Conservation (phyloP, 139 green algal genomes). For the Desmodesmus armatus region DNA sequence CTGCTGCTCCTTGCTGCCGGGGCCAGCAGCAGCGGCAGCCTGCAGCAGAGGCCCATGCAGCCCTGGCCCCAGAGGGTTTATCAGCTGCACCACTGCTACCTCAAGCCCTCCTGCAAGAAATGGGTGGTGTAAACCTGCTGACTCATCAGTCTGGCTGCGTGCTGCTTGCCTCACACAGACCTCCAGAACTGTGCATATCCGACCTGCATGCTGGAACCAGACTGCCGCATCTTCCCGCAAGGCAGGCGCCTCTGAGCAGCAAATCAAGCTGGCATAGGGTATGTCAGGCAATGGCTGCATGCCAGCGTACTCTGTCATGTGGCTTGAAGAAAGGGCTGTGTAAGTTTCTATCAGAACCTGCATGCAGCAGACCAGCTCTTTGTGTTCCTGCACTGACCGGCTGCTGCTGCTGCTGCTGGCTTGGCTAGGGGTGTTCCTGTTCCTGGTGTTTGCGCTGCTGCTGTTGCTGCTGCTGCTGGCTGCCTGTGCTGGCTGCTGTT, state of each 20-base stretch:
- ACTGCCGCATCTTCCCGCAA: background rate
- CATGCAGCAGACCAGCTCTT: background rate
- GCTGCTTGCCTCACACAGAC: background rate
- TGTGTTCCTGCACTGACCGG: background rate
- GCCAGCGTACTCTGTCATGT: conserved; percentile 19
- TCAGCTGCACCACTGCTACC: too few species aligned
- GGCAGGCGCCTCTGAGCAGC: too few species aligned
- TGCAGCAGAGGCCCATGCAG: too few species aligned
- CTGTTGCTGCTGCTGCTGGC: too few species aligned
- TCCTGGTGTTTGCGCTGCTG: background rate
- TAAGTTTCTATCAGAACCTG: background rate
- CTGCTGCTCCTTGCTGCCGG: background rate
- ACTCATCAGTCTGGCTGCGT: background rate
- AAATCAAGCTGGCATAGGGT: too few species aligned
- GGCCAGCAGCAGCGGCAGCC: background rate
- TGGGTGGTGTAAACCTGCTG: background rate
- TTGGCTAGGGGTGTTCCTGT: background rate
- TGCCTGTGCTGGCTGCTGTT: too few species aligned
- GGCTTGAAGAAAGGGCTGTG: conserved; percentile 9
- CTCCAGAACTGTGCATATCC: background rate
- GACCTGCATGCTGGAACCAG: background rate
- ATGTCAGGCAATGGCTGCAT: too few species aligned
- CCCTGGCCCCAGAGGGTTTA: too few species aligned
- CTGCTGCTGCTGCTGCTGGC: too few species aligned
- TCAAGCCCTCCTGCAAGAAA: background rate